Conservation (phyloP, 2,329 filamentous ascomycete genomes). For the Xylaria sp. region DNA sequence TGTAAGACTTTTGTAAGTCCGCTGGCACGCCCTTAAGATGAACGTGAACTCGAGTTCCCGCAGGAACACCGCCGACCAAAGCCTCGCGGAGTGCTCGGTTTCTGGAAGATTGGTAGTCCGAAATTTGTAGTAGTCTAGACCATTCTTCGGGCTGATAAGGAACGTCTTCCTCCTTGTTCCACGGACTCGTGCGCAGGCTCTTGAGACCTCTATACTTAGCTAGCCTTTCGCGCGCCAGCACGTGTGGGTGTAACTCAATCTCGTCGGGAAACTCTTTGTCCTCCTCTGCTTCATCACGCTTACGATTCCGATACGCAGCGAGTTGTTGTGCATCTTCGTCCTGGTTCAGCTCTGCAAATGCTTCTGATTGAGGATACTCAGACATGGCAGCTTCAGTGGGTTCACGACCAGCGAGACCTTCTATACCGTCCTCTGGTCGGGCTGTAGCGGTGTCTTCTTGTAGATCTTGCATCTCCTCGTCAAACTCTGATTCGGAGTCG, state of each 20-base stretch:
- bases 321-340: constrained; percentile 82
- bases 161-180: constrained; percentile 89
- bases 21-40: constrained; percentile 69
- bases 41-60: constrained; percentile 85
- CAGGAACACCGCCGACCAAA: constrained; percentile 84
- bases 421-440: constrained; percentile 84
- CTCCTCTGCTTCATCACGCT: constrained; percentile 83
- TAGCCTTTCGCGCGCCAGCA: constrained; percentile 85
- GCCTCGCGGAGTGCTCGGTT: constrained; percentile 83
- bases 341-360: constrained; percentile 87
- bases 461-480: constrained; percentile 63
- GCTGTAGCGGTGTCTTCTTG: constrained; percentile 60
- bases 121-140: constrained; percentile 83
- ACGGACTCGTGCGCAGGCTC: constrained; percentile 85
- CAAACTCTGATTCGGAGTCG: constrained; percentile 82
- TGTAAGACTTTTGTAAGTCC: constrained; percentile 59
- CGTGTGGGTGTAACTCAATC: constrained; percentile 90
- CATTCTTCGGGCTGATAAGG: constrained; percentile 91
- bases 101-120: constrained; percentile 88
- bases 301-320: constrained; percentile 81
- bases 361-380: constrained; percentile 93
- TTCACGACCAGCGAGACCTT: constrained; percentile 72
- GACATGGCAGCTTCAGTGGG: constrained; percentile 83
- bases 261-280: constrained; percentile 97
- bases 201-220: constrained; percentile 91